phyloP scores from a whole-genome alignment of 2,329 filamentous ascomycete genomes.

The Talaromyces amestolkiae region DNA sequence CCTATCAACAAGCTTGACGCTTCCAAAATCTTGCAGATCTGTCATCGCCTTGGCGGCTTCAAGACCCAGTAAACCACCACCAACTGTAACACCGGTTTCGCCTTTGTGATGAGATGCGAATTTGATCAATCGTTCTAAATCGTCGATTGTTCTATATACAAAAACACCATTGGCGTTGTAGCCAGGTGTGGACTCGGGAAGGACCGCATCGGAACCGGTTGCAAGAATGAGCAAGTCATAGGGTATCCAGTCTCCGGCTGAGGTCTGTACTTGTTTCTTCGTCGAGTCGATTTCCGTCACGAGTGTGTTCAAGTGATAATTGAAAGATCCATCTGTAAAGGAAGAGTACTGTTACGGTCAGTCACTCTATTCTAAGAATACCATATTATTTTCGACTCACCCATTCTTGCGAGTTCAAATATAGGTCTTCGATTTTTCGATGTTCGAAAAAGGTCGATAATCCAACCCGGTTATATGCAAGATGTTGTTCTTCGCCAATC shows the following conservation, averaged over 20 bases:
- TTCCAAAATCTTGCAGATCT: conserved; percentile 71
- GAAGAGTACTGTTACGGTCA: conserved; percentile 58
- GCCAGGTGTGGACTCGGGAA: conserved; percentile 70
- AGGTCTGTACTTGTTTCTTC: conserved; percentile 67
- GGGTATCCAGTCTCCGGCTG: conserved; percentile 64
- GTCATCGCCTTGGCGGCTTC: conserved; percentile 92
- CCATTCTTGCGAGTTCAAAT: conserved; percentile 82
- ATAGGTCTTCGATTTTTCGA: conserved; percentile 79
- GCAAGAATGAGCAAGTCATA: conserved; percentile 83
- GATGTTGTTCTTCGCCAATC: conserved; percentile 80
- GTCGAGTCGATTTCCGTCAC: conserved; percentile 66
- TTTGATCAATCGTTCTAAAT: conserved; percentile 72
- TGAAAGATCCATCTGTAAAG: conserved; percentile 65
- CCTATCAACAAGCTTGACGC: conserved; percentile 76
- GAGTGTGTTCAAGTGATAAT: conserved; percentile 71
- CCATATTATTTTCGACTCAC: conserved; percentile 40
- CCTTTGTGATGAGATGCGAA: conserved; percentile 68
- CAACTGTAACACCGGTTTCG: conserved; percentile 71
- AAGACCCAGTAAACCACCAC: conserved; percentile 78
- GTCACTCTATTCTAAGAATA: not conserved
- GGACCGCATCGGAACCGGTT: conserved; percentile 79
- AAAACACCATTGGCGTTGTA: conserved; percentile 81
- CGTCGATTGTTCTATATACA: conserved; percentile 82
- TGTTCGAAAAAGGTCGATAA: conserved; percentile 87
- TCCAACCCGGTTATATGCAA: conserved; percentile 89